Base-by-base conservation (phyloP, 768 basidiomycete species). In the Artomyces pyxidatus region DNA sequence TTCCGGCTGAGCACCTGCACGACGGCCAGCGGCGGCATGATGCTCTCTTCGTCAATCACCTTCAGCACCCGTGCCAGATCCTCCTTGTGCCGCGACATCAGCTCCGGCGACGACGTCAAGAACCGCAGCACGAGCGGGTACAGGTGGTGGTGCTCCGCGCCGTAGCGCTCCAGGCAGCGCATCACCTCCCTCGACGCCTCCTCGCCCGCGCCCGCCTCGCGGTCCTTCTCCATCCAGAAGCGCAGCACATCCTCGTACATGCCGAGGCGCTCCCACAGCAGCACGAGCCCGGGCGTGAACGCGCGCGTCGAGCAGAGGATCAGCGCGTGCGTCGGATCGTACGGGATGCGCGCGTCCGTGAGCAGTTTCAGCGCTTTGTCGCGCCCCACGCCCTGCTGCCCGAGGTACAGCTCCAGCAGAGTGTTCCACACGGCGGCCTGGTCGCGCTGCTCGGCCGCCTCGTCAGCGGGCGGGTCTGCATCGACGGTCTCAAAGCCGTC, bases 171-270 rank as follows among this genome's bases (percentile, higher is more conserved):
- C 0, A 98, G 76, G 37, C 85, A 80, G 6, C 72, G 66, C n/a
- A 96, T 68, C 2, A 95, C 87, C 57, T 85, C 74, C 2, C 62
- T 58, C 9, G 73, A 73, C 1, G 71, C 66, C 7, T 64, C 57
- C 0, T 59, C 30, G 7, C 58, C 67, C 11, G 67, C 73, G 30
- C 71, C 58, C 14, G 45, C 40, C 21, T 37, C 47, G 17, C 56
- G 54, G 50, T 85, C 73, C 52, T 74, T 74, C 50, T 88, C 87
- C 78, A 95, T 94, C 85, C 86, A 93, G 69, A 89, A 96, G 21
- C 93, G 77, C 26, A 98, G 62, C 41, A 98, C 83, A 56, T 96
- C 94, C 59, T 97, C 95, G 63, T 91, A 89, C 95, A 96, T 94
- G 6, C 88, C 92, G 69, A 93, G 72, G 52, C 78, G 81, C 68